These are phyloP conservation scores for Suzukiozyma palmioleophila DNA, from an alignment of 1,139 yeast genomes.

Conservation along the genomic window DNA sequence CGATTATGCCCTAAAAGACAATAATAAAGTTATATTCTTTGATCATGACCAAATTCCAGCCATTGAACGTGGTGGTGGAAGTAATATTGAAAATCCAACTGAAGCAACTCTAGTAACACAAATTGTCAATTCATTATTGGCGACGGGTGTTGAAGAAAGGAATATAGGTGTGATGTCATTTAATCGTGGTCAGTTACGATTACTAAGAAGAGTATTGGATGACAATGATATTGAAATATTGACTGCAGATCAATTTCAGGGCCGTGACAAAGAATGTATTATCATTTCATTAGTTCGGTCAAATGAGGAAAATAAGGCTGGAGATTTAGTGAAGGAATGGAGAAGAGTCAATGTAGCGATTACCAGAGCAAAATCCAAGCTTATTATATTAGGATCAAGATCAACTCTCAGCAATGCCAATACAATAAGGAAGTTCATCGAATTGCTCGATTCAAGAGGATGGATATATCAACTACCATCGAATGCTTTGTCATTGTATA, in stretches of 20 bases:
- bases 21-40: constrained; percentile 64
- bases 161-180: constrained; percentile 85
- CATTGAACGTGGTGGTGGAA: constrained; percentile 54
- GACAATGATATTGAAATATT: constrained; percentile 60
- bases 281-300: constrained; percentile 85
- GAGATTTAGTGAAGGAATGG: constrained; percentile 83
- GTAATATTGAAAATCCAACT: constrained; percentile 62
- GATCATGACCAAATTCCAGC: constrained; percentile 72
- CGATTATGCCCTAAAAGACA: constrained; percentile 22
- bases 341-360: constrained; percentile 90
- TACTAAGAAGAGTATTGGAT: constrained; percentile 44
- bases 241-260: constrained; percentile 96
- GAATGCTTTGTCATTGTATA: constrained; percentile 37
- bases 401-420: constrained; percentile 54
- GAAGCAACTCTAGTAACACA: constrained; percentile 68
- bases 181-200: constrained; percentile 73
- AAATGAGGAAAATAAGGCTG: constrained; percentile 62
- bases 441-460: constrained; percentile 49
- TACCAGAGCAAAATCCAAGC: constrained; percentile 82
- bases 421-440: constrained; percentile 59
- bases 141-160: constrained; percentile 55
- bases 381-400: constrained; percentile 76
- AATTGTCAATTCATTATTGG: constrained; percentile 54
- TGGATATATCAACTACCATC: constrained; percentile 64
- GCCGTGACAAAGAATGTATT: constrained; percentile 89